phyloP scores from a whole-genome alignment of 768 basidiomycete species.

The Lactarius sp. region DNA sequence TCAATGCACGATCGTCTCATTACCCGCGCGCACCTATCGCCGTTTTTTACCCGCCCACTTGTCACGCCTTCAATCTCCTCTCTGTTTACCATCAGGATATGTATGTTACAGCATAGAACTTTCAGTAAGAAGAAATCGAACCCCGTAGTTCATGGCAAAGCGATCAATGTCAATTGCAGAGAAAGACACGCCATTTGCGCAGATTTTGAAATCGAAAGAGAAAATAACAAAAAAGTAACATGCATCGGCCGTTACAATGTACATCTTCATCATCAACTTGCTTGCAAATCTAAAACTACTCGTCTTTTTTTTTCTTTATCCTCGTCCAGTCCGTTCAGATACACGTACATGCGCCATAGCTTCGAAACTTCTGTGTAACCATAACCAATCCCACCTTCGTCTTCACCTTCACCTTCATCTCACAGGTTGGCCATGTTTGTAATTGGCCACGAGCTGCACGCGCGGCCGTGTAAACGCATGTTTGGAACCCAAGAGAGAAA shows the following conservation, averaged over 20 bases:
- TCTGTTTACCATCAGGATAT: background rate
- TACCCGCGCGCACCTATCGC: background rate
- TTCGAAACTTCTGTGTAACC: constrained; percentile 11
- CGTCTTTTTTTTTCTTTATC: background rate
- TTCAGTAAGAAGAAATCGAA: background rate
- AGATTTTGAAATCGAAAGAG: too few species aligned
- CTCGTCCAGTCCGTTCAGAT: background rate
- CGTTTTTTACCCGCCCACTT: background rate
- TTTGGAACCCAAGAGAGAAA: background rate
- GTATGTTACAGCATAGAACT: constrained; percentile 6
- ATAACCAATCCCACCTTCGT: constrained; percentile 2
- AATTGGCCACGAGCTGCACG: constrained; percentile 63
- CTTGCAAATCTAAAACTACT: background rate
- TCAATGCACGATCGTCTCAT: background rate
- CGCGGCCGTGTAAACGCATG: background rate
- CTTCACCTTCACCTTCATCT: constrained; percentile 10
- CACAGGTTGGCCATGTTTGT: constrained; percentile 61
- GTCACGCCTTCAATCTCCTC: background rate
- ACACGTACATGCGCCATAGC: constrained; percentile 9
- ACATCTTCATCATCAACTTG: background rate
- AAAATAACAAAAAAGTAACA: background rate
- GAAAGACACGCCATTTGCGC: background rate
- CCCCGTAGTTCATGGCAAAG: background rate
- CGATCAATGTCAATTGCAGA: background rate
- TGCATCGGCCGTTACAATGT: background rate